Conservation (phyloP, 2,329 filamentous ascomycete genomes). For the Neofusicoccum ribis region DNA sequence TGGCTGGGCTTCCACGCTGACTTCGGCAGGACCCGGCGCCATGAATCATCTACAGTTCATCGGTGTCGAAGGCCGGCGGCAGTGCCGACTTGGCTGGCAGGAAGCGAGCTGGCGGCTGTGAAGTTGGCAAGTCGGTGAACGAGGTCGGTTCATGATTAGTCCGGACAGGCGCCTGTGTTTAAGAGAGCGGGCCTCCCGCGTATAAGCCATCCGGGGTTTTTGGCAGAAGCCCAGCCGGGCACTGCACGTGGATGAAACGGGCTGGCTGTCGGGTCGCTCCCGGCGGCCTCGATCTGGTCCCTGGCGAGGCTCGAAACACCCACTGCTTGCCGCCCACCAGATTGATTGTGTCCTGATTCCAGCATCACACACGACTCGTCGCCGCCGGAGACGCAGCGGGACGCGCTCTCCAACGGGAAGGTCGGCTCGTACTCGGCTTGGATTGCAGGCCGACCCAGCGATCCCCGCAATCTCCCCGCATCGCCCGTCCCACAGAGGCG, state of each 20-base stretch:
- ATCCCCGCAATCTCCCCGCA: constrained; percentile 15
- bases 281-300: too few relatives aligned
- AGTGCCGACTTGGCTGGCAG: neutral
- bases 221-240: too few relatives aligned
- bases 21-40: neutral
- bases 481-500: neutral
- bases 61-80: neutral
- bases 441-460: neutral
- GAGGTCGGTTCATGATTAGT: neutral
- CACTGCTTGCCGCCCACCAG: neutral
- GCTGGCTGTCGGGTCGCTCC: neutral
- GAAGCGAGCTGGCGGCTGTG: too few relatives aligned
- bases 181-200: neutral
- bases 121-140: neutral
- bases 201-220: too few relatives aligned
- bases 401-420: neutral
- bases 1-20: neutral
- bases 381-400: neutral
- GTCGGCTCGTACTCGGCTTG: constrained; percentile 5
- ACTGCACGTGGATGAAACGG: neutral
- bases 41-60: neutral
- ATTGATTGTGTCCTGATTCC: neutral
- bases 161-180: neutral
- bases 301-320: neutral
- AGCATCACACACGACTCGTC: neutral